phyloP scores from a whole-genome alignment of 2,329 filamentous ascomycete species.

The Thielaviopsis punctulata region DNA sequence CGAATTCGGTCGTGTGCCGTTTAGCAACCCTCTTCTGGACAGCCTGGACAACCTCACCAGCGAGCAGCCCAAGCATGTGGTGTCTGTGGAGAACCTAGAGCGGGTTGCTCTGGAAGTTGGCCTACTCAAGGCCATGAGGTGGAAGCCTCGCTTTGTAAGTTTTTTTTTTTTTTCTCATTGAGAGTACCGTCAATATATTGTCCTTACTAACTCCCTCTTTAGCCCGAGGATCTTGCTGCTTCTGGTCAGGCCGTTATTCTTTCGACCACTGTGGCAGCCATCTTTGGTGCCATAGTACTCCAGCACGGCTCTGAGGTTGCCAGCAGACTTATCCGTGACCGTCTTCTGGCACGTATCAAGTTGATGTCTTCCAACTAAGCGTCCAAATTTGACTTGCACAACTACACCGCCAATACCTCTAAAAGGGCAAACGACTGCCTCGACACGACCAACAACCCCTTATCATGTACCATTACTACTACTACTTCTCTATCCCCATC shows the following conservation, averaged over 20 bases:
- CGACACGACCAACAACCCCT: not conserved
- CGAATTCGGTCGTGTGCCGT: slow-evolving; percentile 43
- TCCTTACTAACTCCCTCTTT: slow-evolving; percentile 9
- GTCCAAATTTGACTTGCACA: not conserved
- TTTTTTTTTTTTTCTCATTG: not conserved
- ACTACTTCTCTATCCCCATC: not conserved
- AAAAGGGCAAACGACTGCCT: not conserved
- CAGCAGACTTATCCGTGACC: slow-evolving; percentile 55
- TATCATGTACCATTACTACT: not conserved
- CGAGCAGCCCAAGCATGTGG: slow-evolving; percentile 40
- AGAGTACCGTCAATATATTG: slow-evolving; percentile 3
- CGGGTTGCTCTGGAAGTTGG: slow-evolving; percentile 53
- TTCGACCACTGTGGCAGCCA: slow-evolving; percentile 62
- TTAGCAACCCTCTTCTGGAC: slow-evolving; percentile 50
- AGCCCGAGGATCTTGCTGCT: slow-evolving; percentile 47
- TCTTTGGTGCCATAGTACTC: slow-evolving; percentile 77
- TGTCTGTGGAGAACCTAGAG: slow-evolving; percentile 49
- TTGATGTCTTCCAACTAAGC: not conserved
- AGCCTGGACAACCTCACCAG: slow-evolving; percentile 56
- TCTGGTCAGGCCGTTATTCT: slow-evolving; percentile 65
- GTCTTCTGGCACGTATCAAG: slow-evolving; percentile 36
- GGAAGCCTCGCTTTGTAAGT: slow-evolving; percentile 70
- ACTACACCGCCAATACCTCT: not conserved
- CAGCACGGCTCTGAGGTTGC: slow-evolving; percentile 71
- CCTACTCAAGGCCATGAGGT: slow-evolving; percentile 60